A percentile compares a stretch with the other conserved stretches of the same genome.
Evolutionary conservation across 2,329 filamentous ascomycete genomes (phyloP).

Genomic region (Scortechinia acanthostroma): DNA sequence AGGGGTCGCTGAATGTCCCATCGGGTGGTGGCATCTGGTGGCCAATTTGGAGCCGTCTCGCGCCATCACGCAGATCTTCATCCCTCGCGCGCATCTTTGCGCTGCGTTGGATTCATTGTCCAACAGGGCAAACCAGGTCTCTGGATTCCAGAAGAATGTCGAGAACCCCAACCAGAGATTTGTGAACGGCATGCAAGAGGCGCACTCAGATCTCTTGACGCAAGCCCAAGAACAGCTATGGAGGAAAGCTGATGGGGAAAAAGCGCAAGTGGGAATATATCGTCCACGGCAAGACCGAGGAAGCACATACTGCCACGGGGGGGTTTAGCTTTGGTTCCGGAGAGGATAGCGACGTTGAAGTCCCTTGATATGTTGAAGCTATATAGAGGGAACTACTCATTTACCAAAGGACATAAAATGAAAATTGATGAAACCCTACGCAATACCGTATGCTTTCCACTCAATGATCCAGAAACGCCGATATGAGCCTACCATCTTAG

Average conservation of each 20-base stretch:
- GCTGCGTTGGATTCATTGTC: conserved; percentile 56
- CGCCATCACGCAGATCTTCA: conserved; percentile 68
- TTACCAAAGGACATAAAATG: too few relatives aligned
- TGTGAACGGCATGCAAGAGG: conserved; percentile 43
- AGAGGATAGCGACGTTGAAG: conserved; percentile 41
- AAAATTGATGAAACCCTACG: too few relatives aligned
- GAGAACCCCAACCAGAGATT: conserved; percentile 53
- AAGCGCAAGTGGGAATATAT: conserved; percentile 64
- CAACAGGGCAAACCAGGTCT: conserved; percentile 58
- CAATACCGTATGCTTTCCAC: too few relatives aligned
- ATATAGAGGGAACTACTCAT: too few relatives aligned
- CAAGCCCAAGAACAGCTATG: conserved; percentile 43
- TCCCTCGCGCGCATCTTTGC: conserved; percentile 46
- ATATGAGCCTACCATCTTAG: conserved; percentile 37
- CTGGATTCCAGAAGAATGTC: conserved; percentile 57
- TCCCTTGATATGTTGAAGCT: conserved; percentile 14
- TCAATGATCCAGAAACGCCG: too few relatives aligned
- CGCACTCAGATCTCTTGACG: conserved; percentile 44
- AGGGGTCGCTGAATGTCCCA: conserved; percentile 64
- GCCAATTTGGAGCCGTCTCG: conserved; percentile 60
- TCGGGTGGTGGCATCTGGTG: conserved; percentile 71
- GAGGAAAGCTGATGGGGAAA: conserved; percentile 35
- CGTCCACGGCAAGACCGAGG: conserved; percentile 35
- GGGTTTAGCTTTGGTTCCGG: conserved; percentile 61
- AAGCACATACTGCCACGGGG: conserved; percentile 19